These are phyloP conservation scores for Neurospora pannonica DNA, from an alignment of 495 filamentous ascomycete genomes.

Conservation along the genomic window DNA sequence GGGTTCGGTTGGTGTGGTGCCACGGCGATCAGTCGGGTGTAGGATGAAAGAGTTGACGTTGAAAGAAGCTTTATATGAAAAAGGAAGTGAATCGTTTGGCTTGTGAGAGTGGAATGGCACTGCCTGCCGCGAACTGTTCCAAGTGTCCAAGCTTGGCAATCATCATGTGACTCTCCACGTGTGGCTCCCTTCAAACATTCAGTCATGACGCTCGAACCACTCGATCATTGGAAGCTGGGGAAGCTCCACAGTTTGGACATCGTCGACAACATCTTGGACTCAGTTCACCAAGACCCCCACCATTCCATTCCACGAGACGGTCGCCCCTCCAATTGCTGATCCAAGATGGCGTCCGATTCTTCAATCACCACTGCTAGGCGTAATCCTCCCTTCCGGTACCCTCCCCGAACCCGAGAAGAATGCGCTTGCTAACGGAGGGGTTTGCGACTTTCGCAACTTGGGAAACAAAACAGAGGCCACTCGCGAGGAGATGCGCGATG, in stretches of 20 bases:
- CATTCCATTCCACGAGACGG: constrained; percentile 20
- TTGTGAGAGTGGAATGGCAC: not conserved
- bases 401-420: not conserved
- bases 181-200: not conserved
- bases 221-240: not conserved
- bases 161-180: not conserved
- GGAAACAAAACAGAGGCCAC: constrained; percentile 47
- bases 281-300: constrained; percentile 3
- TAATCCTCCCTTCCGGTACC: constrained; percentile 6
- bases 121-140: not conserved
- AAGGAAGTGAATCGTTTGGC: not conserved
- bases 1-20: not conserved
- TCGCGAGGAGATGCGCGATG: constrained; percentile 84
- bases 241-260: not conserved
- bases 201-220: not conserved
- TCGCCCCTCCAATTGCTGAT: constrained; percentile 14
- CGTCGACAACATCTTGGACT: not conserved
- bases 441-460: not conserved
- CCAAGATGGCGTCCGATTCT: constrained; percentile 26
- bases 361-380: constrained; percentile 27
- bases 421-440: not conserved
- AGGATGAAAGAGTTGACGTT: not conserved
- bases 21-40: not conserved
- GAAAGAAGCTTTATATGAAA: not conserved
- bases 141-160: not conserved